Evolutionary conservation across 2,329 filamentous ascomycete genomes (phyloP), one percentile per base, ranked within the genome.

Genomic region (Westerdykella sp.): DNA sequence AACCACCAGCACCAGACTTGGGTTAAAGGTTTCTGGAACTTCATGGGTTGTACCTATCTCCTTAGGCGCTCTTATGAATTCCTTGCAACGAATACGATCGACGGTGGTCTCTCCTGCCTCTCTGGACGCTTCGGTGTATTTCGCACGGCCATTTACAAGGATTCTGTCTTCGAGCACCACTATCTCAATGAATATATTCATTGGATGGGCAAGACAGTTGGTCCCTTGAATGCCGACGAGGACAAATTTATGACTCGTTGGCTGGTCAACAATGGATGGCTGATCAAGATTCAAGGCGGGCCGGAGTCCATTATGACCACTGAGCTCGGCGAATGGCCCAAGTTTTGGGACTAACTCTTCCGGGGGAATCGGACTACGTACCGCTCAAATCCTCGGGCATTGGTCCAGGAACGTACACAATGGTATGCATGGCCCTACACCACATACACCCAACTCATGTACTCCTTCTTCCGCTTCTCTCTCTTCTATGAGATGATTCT

Each of bases 161-260:
- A 51, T 12, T 11, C 35, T 0, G 40, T 30, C 12, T 60, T 55
- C 41, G 25, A 44, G 3, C 12, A 49, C n/a, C 38, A 21, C 3
- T 50, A 50, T 31, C 32, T 51, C 13, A 49, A 50, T 37, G 50
- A 53, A 30, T 44, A 46, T 31, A 18, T 39, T 18, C 37, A 39
- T 35, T 15, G 35, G 18, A 41, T 37, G 23, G 42, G 76, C 66
- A 69, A 73, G 44, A 21, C 18, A 21, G 63, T 73, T 1, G 69
- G 70, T 1, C 63, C 73, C 1, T 58, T 81, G 2, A 72, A 74
- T 16, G 67, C 70, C 0, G 80, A 83, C 47, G 79, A 83, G 44
- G 80, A 84, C 64, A 83, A 83, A 57, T 82, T 74, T 51, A 65
- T 78, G 28, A 83, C 79, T 0, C 68, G 80, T 10, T 78, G 71